Evolutionary conservation across 495 filamentous ascomycete species (phyloP).

Genomic region (Talaromyces proteolyticus): DNA sequence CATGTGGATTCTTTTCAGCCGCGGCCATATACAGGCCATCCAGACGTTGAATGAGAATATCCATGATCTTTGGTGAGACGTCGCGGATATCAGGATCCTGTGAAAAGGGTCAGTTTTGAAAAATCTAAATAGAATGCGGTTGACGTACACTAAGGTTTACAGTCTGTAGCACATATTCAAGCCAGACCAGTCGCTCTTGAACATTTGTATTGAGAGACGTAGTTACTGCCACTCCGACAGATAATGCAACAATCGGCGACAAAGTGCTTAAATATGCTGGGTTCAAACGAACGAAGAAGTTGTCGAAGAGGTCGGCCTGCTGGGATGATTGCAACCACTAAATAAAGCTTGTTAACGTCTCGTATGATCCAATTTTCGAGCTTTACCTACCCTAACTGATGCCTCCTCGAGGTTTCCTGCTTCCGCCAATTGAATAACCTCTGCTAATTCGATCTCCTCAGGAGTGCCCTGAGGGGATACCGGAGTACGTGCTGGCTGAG

Average conservation of each 20-base stretch:
- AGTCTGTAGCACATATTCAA: conserved; percentile 61
- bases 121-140: neutral
- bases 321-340: conserved; percentile 83
- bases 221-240: conserved; percentile 76
- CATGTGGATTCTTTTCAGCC: conserved; percentile 52
- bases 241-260: conserved; percentile 72
- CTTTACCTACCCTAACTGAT: conserved; percentile 49
- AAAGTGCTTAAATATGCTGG: conserved; percentile 63
- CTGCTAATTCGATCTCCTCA: conserved; percentile 59
- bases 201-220: conserved; percentile 60
- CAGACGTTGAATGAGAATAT: conserved; percentile 62
- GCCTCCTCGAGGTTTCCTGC: conserved; percentile 66
- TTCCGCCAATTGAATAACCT: conserved; percentile 60
- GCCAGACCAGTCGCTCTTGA: conserved; percentile 66
- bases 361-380: neutral
- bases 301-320: conserved; percentile 72
- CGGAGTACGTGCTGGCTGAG: conserved; percentile 16
- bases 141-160: conserved; percentile 44
- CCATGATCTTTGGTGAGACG: conserved; percentile 59
- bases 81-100: conserved; percentile 58
- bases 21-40: conserved; percentile 66
- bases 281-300: conserved; percentile 67
- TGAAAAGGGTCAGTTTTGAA: conserved; percentile 1
- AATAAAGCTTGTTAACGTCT: conserved; percentile 16
- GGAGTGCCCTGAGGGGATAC: conserved; percentile 42